Evolutionary conservation across 1,284 basidiomycete genomes (phyloP).

Genomic region (Pseudozyma flocculosa): DNA sequence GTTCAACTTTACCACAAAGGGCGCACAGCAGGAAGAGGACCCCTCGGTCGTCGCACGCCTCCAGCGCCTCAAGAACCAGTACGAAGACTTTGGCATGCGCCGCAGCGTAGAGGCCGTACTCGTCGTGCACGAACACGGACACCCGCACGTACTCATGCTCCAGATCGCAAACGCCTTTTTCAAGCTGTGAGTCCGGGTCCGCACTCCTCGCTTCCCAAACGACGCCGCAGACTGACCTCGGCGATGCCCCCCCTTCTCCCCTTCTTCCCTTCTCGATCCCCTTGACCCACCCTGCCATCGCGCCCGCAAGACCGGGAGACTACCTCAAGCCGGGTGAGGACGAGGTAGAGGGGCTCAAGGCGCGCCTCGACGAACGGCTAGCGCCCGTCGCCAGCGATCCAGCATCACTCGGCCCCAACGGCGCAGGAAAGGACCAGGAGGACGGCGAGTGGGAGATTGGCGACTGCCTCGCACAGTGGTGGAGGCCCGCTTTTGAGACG

Average conservation of each 20-base stretch:
- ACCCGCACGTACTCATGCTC: conserved; percentile 83
- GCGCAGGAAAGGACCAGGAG: conserved; percentile 67
- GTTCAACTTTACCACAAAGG: conserved; percentile 88
- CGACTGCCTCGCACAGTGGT: conserved; percentile 93
- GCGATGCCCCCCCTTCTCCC: not conserved
- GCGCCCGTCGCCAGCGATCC: conserved; percentile 43
- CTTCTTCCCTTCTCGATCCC: not conserved
- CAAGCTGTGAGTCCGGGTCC: conserved; percentile 72
- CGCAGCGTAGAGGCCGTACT: conserved; percentile 94
- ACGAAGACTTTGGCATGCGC: conserved; percentile 90
- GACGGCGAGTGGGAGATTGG: conserved; percentile 88
- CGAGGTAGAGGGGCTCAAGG: conserved; percentile 83
- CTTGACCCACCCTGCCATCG: not conserved
- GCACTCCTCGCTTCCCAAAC: no score
- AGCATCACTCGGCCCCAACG: conserved; percentile 38
- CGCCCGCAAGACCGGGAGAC: conserved; percentile 76
- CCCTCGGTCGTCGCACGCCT: conserved; percentile 73
- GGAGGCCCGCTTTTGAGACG: conserved; percentile 94
- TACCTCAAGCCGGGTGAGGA: conserved; percentile 94
- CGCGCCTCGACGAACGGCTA: conserved; percentile 75
- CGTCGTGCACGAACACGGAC: conserved; percentile 73
- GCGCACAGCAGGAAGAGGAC: conserved; percentile 93
- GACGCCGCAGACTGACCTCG: no score
- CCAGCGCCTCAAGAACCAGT: conserved; percentile 74
- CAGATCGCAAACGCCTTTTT: conserved; percentile 99